phyloP scores from a whole-genome alignment of 169 alveolate genomes.

The Besnoitia besnoiti region DNA sequence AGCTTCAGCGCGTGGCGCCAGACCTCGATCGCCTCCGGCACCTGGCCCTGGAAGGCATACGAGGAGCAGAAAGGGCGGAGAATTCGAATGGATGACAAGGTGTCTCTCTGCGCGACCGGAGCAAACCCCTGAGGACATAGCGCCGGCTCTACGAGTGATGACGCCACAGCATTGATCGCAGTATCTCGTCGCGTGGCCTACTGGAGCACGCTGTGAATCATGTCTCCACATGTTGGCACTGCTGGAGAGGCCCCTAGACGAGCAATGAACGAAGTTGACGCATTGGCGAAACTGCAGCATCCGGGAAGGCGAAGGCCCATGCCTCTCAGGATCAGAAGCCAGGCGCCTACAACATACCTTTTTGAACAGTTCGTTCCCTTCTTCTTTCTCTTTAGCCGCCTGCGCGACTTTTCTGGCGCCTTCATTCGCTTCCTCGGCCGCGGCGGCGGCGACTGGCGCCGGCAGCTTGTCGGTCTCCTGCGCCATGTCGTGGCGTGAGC shows the following conservation, averaged over 20 bases:
- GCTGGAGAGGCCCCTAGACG: background rate
- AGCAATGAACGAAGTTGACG: background rate
- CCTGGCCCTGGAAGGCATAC: background rate
- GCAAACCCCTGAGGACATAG: background rate
- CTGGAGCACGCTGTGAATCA: background rate
- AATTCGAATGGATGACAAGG: background rate
- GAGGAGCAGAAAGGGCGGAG: background rate
- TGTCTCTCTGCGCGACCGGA: background rate
- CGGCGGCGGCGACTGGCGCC: too few relatives aligned
- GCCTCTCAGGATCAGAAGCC: background rate
- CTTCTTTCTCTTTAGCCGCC: background rate
- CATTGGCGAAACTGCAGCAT: background rate
- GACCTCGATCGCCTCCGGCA: background rate
- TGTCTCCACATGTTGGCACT: background rate
- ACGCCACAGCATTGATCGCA: background rate
- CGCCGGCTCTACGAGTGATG: background rate
- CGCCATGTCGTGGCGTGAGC: too few relatives aligned
- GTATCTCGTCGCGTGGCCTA: background rate
- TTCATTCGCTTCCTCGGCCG: background rate
- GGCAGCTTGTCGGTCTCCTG: too few relatives aligned
- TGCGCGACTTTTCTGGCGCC: background rate
- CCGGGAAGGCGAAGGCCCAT: background rate
- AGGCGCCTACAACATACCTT: background rate
- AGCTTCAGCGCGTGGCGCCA: conserved; percentile 39
- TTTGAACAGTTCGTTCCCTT: background rate